These are phyloP conservation scores for Litchi chinensis DNA, from an alignment of 345 rosid genomes.

Conservation along the genomic window DNA sequence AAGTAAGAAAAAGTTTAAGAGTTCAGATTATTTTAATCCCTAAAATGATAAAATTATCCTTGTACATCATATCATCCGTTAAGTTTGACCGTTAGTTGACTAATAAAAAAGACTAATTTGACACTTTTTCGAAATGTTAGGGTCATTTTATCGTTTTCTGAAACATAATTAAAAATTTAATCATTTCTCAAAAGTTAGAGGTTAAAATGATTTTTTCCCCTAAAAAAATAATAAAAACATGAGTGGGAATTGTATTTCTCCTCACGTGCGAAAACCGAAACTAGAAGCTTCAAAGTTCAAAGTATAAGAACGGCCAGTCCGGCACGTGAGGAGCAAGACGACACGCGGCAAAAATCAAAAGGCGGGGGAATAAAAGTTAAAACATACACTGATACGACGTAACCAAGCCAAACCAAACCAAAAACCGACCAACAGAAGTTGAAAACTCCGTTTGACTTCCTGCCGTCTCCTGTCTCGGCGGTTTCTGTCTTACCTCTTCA, in stretches of 20 bases:
- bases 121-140: too few species aligned
- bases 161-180: too few species aligned
- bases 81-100: too few species aligned
- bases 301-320: background rate
- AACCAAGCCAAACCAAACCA: background rate
- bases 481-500: background rate
- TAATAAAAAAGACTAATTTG: too few species aligned
- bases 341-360: conserved; percentile 26
- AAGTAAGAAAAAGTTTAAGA: too few species aligned
- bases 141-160: too few species aligned
- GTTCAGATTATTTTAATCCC: too few species aligned
- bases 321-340: background rate
- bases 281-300: background rate
- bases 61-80: too few species aligned
- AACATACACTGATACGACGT: background rate
- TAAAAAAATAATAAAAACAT: too few species aligned
- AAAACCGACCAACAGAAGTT: background rate
- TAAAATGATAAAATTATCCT: too few species aligned
- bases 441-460: conserved; percentile 1
- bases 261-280: background rate
- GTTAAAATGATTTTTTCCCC: too few species aligned
- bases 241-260: background rate
- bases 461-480: background rate
- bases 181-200: too few species aligned
- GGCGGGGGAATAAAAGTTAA: background rate